These are phyloP conservation scores for Erigeron philadelphicus DNA, from an alignment of 140 eudicot genomes.

Conservation along the genomic window DNA sequence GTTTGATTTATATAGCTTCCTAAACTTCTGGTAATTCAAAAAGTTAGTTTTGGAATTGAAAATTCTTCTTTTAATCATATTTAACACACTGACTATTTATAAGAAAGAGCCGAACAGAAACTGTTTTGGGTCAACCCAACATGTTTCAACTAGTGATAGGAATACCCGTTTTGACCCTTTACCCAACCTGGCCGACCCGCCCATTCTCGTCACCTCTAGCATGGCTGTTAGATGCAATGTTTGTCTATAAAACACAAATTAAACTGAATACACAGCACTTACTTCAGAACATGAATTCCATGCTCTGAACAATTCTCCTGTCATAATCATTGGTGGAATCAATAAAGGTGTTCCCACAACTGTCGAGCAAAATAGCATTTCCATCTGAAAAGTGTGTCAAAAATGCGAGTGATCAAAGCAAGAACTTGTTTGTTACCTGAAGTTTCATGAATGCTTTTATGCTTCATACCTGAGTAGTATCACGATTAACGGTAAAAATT, in stretches of 20 bases:
- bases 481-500: constrained; percentile 83
- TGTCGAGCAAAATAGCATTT: constrained; percentile 94
- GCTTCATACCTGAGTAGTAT: constrained; percentile 73
- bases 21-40: not conserved
- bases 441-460: not conserved
- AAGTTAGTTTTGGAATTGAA: not conserved
- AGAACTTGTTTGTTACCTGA: not conserved
- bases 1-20: not conserved
- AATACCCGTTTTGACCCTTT: not conserved
- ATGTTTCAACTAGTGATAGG: not conserved
- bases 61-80: not conserved
- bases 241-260: not conserved
- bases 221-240: not conserved
- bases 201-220: not conserved
- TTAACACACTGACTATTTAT: not conserved
- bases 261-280: constrained; percentile 19
- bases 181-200: not conserved
- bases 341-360: constrained; percentile 88
- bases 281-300: constrained; percentile 86
- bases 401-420: not conserved
- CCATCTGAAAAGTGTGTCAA: constrained; percentile 45
- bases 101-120: not conserved
- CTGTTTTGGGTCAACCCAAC: not conserved
- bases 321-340: constrained; percentile 85
- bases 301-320: constrained; percentile 81